Conservation (phyloP, 345 rosid species). For the Lumnitzera racemosa region DNA sequence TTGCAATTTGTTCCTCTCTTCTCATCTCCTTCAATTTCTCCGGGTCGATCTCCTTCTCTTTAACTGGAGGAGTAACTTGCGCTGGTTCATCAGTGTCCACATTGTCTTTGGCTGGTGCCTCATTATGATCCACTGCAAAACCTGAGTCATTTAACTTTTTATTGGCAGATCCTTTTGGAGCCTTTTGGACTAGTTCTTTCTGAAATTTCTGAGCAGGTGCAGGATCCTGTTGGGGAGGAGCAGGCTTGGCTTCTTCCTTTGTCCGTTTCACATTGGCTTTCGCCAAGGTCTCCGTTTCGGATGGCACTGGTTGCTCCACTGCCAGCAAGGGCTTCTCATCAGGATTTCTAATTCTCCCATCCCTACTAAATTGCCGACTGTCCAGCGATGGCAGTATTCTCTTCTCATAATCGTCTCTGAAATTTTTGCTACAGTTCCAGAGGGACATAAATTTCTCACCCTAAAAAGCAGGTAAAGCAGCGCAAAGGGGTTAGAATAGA, state of each 20-base stretch:
- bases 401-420: constrained; percentile 85
- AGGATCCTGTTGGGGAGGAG: constrained; percentile 29
- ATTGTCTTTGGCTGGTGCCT: constrained; percentile 28
- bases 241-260: constrained; percentile 57
- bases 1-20: constrained; percentile 81
- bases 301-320: constrained; percentile 26
- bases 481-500: constrained; percentile 12
- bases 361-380: constrained; percentile 49
- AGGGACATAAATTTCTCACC: constrained; percentile 68
- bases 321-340: constrained; percentile 53
- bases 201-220: constrained; percentile 24
- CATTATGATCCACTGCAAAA: constrained; percentile 26
- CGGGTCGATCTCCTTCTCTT: constrained; percentile 36
- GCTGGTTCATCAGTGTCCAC: constrained; percentile 1
- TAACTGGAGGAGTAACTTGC: constrained; percentile 4
- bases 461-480: constrained; percentile 24
- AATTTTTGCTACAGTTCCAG: constrained; percentile 59
- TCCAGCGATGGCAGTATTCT: constrained; percentile 59
- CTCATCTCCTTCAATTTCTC: constrained; percentile 76
- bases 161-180: too few relatives aligned
- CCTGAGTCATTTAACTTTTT: constrained; percentile 26
- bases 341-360: constrained; percentile 57
- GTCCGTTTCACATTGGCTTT: constrained; percentile 47
- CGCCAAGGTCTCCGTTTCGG: constrained; percentile 26
- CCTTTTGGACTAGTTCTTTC: constrained; percentile 31